phyloP scores from a whole-genome alignment of 140 eudicot genomes.

The Ambrosia hybrid region DNA sequence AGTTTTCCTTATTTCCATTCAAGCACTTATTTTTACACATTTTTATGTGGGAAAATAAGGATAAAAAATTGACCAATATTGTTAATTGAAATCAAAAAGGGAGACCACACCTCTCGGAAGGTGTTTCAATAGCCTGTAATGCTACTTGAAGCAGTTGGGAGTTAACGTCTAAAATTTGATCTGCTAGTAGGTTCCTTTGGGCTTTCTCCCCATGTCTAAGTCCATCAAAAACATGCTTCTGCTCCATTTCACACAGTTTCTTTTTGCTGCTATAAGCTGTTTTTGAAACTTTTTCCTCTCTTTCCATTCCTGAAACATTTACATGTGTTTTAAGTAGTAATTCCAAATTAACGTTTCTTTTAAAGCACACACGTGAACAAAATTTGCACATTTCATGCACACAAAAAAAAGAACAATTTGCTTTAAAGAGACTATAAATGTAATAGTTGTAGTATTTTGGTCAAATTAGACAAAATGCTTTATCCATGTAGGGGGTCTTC shows the following conservation, averaged over 20 bases:
- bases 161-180: constrained; percentile 69
- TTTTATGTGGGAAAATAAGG: background rate
- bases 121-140: constrained; percentile 45
- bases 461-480: no score
- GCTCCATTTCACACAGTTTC: constrained; percentile 60
- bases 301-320: constrained; percentile 80
- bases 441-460: no score
- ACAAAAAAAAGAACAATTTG: no score
- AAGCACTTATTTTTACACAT: no score
- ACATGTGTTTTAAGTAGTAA: constrained; percentile 4
- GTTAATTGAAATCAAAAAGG: no score
- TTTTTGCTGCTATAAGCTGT: constrained; percentile 80
- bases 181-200: constrained; percentile 69
- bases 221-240: constrained; percentile 90
- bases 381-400: background rate
- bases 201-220: constrained; percentile 72
- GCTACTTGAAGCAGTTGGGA: constrained; percentile 80
- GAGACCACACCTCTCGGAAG: constrained; percentile 46
- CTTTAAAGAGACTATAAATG: no score
- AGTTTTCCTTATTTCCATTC: no score
- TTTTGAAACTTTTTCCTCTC: constrained; percentile 84
- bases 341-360: constrained; percentile 1
- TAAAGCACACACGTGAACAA: background rate
- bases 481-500: no score
- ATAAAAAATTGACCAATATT: no score